A percentile compares a stretch with the other conserved stretches of the same genome.
Evolutionary conservation across 164 flowering plant species (phyloP).

Genomic region (Liquidambar formosana): DNA sequence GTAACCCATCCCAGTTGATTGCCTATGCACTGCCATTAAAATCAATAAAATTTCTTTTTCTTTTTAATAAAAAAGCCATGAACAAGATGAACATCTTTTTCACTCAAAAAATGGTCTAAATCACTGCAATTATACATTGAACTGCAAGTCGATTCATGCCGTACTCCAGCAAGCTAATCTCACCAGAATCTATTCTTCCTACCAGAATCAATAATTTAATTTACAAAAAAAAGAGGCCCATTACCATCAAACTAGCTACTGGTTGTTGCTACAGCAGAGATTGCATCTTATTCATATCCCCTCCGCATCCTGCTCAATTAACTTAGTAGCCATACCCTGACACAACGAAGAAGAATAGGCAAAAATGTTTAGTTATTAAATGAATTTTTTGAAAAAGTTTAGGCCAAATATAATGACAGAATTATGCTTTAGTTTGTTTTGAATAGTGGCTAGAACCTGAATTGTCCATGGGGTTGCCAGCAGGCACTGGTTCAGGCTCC

Average conservation of each 20-base stretch:
- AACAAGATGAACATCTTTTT: neutral
- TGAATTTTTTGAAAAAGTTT: neutral
- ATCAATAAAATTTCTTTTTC: too few species aligned
- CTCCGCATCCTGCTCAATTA: neutral
- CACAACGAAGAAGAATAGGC: neutral
- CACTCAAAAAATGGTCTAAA: neutral
- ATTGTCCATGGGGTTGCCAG: conserved; percentile 85
- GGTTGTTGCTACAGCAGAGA: neutral
- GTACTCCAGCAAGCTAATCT: conserved; percentile 6
- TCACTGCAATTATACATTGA: conserved; percentile 1
- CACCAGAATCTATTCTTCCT: neutral
- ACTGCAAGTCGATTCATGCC: conserved; percentile 1
- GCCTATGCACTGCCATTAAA: too few species aligned
- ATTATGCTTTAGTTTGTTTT: too few species aligned
- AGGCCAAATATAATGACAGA: neutral
- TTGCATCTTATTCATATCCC: neutral
- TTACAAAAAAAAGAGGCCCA: neutral
- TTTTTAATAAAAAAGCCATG: neutral
- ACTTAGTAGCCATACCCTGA: conserved; percentile 14
- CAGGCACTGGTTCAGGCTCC: conserved; percentile 70
- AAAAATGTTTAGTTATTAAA: neutral
- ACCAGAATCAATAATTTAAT: neutral
- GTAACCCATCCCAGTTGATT: too few species aligned
- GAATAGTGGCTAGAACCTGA: conserved; percentile 45
- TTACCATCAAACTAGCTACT: neutral